Evolutionary conservation across 352 stramenopile species (phyloP), one percentile per base, ranked within the genome.

Genomic region (Thraustochytrium striatum): DNA sequence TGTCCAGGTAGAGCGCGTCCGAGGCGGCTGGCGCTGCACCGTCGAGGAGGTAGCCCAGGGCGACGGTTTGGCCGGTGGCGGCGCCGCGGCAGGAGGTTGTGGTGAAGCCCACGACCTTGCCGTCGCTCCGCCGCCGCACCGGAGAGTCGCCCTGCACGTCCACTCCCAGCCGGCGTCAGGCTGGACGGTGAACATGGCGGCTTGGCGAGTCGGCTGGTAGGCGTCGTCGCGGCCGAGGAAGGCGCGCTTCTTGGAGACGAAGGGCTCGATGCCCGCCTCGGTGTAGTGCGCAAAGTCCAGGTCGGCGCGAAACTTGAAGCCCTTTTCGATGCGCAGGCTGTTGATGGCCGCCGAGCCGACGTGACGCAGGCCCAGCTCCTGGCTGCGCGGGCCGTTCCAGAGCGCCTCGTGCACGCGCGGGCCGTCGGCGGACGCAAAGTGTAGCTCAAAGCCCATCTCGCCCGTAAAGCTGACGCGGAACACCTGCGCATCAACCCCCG

Each of bases 261-360:
- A 75, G 32, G 65, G 44, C 44, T 55, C 50, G 65, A 75, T 75
- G 44, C 65, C 65, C n/a, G 44, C 65, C 65, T 75, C 65, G 32
- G 43, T 62, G 65, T 75, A 75, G 52, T 75, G 65, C n/a, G 65
- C 65, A 75, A 62, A 75, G 65, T 75, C 65, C 2, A 75, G 44
- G 36, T 75, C 65, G 39, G 21, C 65, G 50, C 65, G 65, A n/a
- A 75, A 75, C 52, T 75, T 75, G 52, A 75, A 75, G 65, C 65
- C 65, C 65, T 75, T 75, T 43, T 75, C 65, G 41, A 75, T 32
- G 39, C 65, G 65, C 11, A 75, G 39, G 16, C 30, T 55, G 65
- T 75, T 38, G 47, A 75, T 75, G 32, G 65, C 65, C 11, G 8
- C 5, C 5, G 65, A 72, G 3, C 65, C 65, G 61, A 75, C 41